Conservation (phyloP, 1,139 yeast species). For the Taphrina communis region DNA sequence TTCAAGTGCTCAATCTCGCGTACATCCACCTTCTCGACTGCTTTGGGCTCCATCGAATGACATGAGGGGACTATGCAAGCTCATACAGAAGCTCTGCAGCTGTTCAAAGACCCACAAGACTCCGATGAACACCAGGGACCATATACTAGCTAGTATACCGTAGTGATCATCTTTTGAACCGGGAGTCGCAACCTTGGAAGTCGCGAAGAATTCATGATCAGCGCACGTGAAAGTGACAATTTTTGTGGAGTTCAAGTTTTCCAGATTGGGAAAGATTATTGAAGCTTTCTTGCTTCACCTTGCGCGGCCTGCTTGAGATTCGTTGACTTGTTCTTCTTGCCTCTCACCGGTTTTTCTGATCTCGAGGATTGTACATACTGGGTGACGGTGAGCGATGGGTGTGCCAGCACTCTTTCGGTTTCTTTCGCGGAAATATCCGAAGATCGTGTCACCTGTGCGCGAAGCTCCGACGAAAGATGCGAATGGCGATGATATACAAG, state of each 20-base stretch:
- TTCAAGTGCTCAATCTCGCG: background rate
- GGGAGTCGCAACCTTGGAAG: no score
- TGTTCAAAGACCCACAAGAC: no score
- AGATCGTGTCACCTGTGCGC: constrained; percentile 85
- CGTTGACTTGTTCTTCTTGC: no score
- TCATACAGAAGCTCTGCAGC: background rate
- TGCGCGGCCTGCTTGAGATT: no score
- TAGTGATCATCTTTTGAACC: no score
- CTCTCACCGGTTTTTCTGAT: no score
- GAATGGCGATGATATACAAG: constrained; percentile 67
- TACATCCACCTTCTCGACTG: background rate
- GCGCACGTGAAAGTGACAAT: background rate
- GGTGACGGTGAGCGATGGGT: constrained; percentile 17
- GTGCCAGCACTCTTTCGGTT: constrained; percentile 95
- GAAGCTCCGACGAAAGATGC: constrained; percentile 68
- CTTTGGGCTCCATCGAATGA: background rate
- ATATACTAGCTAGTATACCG: no score
- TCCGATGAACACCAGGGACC: no score
- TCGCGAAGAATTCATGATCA: background rate
- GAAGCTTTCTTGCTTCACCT: constrained; percentile 2
- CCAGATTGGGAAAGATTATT: constrained; percentile 7
- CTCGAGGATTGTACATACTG: no score
- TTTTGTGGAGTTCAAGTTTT: background rate
- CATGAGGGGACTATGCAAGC: background rate
- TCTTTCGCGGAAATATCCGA: constrained; percentile 91